Evolutionary conservation across 1,284 basidiomycete species (phyloP), one percentile per base, ranked within the genome.

Genomic region (Leccinum pseudoinsigne): DNA sequence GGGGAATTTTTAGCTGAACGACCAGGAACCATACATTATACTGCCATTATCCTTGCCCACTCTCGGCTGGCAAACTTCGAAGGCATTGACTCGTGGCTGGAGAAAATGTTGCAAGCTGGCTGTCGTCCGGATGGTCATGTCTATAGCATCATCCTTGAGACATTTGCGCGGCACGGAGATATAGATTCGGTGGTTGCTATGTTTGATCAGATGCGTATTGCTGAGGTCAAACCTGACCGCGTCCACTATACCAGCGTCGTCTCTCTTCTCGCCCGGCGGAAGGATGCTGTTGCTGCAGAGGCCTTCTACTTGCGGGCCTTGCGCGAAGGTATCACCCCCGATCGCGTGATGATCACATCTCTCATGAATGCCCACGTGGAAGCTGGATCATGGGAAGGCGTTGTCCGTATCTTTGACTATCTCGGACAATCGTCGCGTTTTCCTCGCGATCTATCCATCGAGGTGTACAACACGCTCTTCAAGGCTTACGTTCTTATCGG

Each of bases 351-450:
- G 80, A 81, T 90, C 69, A 83, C 84, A 10, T 81, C 91, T 4
- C 75, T 98, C 58, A 87, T 98, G 85, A 87, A 94, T 69, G 93
- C 92, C 1, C 87, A 95, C 71, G 89, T 95, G 61, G 88, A 94
- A 71, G 83, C 88, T 3, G 93, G 91, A 1, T 86, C 87, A n/a
- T 95, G 93, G 89, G 76, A 80, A 55, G 86, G 88, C 47, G 92
- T 89, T 53, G 82, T 93, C 67, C 82, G 85, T 36, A 79, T 86
- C 26, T 95, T 92, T 69, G 86, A 91, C 65, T 93, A 87, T 74
- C 76, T 95, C 58, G 78, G 81, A 21, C 71, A 74, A 1, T 73
- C 82, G 14, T 72, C 73, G 3, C 69, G 69, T 51, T 72, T 76
- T 47, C 75, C 77, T 31, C 67, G 81, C 51, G 75, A 78, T 40